phyloP scores from a whole-genome alignment of 805 yeast species.

The Candida silvicultrix region DNA sequence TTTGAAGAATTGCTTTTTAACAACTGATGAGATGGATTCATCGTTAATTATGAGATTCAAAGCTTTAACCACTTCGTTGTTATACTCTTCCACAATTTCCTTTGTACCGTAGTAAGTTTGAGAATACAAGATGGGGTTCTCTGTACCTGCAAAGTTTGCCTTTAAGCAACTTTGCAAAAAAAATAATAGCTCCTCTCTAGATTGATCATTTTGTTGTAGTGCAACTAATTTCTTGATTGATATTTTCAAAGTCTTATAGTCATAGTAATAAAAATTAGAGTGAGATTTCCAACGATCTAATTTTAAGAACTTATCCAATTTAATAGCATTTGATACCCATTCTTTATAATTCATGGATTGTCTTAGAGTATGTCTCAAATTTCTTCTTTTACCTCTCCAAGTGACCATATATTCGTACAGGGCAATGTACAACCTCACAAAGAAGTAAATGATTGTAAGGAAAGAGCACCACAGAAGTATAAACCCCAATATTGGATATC shows the following conservation, averaged over 20 bases:
- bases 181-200: slow-evolving; percentile 42
- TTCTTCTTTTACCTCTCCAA: slow-evolving; percentile 53
- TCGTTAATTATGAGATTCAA: slow-evolving; percentile 38
- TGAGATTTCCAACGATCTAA: slow-evolving; percentile 59
- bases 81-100: slow-evolving; percentile 46
- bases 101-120: slow-evolving; percentile 77
- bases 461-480: slow-evolving; percentile 48
- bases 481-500: slow-evolving; percentile 60
- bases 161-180: slow-evolving; percentile 62
- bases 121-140: slow-evolving; percentile 62
- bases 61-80: slow-evolving; percentile 42
- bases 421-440: slow-evolving; percentile 55
- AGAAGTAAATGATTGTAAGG: slow-evolving; percentile 42
- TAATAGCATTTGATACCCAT: slow-evolving; percentile 54
- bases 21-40: slow-evolving; percentile 27
- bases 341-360: slow-evolving; percentile 47
- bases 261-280: slow-evolving; percentile 61
- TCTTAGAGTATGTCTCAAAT: slow-evolving; percentile 43
- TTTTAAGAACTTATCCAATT: slow-evolving; percentile 50
- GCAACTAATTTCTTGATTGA: slow-evolving; percentile 36
- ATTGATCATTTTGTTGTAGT: slow-evolving; percentile 28
- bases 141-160: slow-evolving; percentile 74
- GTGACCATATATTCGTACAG: slow-evolving; percentile 52
- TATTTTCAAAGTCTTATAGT: slow-evolving; percentile 50
- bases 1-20: slow-evolving; percentile 49